Evolutionary conservation across 306 rosid species (phyloP).

Genomic region (Vigna nakashimae): DNA sequence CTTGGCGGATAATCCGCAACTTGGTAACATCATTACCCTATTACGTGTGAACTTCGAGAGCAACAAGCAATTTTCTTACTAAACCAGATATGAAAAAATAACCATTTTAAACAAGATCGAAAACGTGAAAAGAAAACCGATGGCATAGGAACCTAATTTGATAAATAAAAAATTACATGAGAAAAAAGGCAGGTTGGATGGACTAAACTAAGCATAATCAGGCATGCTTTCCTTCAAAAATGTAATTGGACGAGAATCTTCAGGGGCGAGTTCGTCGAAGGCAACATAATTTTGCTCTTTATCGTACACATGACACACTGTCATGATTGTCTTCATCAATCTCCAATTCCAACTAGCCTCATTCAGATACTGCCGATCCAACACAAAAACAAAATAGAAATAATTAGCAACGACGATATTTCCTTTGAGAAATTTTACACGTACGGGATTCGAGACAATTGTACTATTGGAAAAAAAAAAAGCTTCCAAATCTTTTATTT

Average conservation of each 20-base stretch:
- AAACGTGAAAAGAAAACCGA: constrained; percentile 42
- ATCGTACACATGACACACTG: constrained; percentile 86
- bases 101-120: constrained; percentile 27
- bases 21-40: constrained; percentile 36
- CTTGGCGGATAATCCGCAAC: constrained; percentile 46
- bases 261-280: constrained; percentile 74
- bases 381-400: constrained; percentile 36
- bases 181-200: constrained; percentile 46
- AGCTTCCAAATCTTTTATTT: constrained; percentile 30
- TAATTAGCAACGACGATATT: constrained; percentile 20
- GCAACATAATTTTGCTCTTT: constrained; percentile 73
- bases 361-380: constrained; percentile 68
- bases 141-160: constrained; percentile 49
- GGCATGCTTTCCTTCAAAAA: constrained; percentile 88
- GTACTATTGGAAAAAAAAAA: constrained; percentile 25
- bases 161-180: constrained; percentile 42
- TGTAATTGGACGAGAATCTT: constrained; percentile 74
- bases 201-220: constrained; percentile 72
- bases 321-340: constrained; percentile 91
- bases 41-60: constrained; percentile 43
- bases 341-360: constrained; percentile 96
- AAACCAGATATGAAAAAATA: constrained; percentile 41
- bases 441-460: not conserved
- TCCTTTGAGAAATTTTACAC: not conserved
- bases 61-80: constrained; percentile 44